Base-by-base conservation (phyloP, 2,329 filamentous ascomycete genomes). In the Diaporthe sp. region DNA sequence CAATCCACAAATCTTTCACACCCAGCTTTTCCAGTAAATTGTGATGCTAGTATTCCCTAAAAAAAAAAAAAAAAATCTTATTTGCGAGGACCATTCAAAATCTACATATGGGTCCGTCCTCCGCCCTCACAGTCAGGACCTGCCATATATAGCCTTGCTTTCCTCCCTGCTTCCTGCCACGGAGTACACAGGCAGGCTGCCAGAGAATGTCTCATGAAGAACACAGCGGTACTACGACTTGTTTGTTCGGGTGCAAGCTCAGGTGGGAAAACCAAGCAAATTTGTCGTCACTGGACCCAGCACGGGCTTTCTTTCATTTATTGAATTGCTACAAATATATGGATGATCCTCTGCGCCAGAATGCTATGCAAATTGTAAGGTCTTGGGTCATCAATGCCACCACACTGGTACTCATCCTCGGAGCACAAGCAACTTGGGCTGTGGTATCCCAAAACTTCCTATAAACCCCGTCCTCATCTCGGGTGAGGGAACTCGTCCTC, bases 401-500 rank as follows among this genome's bases (percentile, higher is more conserved):
- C 56, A 51, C 30, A n/a, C 27, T 50, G 30, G 19, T 30, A 37
- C 68, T 51, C 32, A 4, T 32, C 35, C 13, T 25, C 32, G 44
- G 19, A 25, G 17, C 22, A 25, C 44, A 27, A 35, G 44, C 42
- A 37, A 35, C 61, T 15, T 37, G 30, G 19, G 30, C 27, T 53
- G 19, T 7, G 44, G 4, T 15, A 7, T n/a, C 44, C 47, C 25
- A 22, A 12, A 4, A 5, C 19, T 19, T 42, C 35, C 22, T n/a
- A 1, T 35, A 15, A 25, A 13, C 4, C 17, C 25, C 42, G 32
- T 22, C 37, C 44, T 74, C 78, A 81, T 75, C 82, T 83, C 32
- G 89, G 89, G 78, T 92, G 89, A 22, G 95, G 95, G 83, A 99
- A 99, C 85, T 98, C 95, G 81, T 99, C 97, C 80, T 95, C 95